A percentile compares a stretch with the other conserved stretches of the same genome.
Conservation (phyloP, 805 yeast genomes). For the Blastobotrys peoriensis region DNA sequence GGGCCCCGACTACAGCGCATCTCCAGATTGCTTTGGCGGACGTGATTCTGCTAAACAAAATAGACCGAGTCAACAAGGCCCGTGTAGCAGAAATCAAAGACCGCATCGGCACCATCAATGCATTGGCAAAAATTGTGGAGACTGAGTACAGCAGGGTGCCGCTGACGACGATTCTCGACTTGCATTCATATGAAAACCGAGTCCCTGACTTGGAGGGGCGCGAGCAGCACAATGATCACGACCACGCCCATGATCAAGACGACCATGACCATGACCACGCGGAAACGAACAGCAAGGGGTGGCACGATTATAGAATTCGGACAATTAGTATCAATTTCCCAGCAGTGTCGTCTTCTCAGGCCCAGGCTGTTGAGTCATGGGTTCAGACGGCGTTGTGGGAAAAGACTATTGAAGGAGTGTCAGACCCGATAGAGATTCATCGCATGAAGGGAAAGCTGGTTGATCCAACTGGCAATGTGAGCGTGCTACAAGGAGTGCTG, state of each 20-base stretch:
- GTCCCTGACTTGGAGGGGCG: conserved; percentile 15
- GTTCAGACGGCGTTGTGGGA: conserved; percentile 79
- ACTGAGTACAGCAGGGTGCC: conserved; percentile 72
- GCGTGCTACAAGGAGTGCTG: conserved; percentile 85
- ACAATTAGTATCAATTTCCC: conserved; percentile 47
- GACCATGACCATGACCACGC: conserved; percentile 15
- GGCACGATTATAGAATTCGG: conserved; percentile 36
- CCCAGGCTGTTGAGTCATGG: conserved; percentile 49
- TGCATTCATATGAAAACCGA: conserved; percentile 64
- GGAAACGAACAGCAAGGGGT: conserved; percentile 13
- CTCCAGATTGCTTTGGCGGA: conserved; percentile 90
- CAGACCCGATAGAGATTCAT: conserved; percentile 57
- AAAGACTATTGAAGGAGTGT: conserved; percentile 35
- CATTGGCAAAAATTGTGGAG: conserved; percentile 57
- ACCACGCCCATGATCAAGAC: conserved; percentile 13
- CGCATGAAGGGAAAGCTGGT: conserved; percentile 74
- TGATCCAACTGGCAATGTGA: conserved; percentile 34
- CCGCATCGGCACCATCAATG: conserved; percentile 53
- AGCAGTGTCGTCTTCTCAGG: conserved; percentile 34
- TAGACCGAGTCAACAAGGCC: conserved; percentile 43
- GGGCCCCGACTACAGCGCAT: conserved; percentile 69
- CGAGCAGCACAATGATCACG: conserved; percentile 11
- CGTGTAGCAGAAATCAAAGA: conserved; percentile 25
- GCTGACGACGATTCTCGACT: conserved; percentile 60
- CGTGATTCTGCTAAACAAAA: conserved; percentile 69